Conservation (phyloP, 768 basidiomycete genomes). For the Neoboletus magnificus region DNA sequence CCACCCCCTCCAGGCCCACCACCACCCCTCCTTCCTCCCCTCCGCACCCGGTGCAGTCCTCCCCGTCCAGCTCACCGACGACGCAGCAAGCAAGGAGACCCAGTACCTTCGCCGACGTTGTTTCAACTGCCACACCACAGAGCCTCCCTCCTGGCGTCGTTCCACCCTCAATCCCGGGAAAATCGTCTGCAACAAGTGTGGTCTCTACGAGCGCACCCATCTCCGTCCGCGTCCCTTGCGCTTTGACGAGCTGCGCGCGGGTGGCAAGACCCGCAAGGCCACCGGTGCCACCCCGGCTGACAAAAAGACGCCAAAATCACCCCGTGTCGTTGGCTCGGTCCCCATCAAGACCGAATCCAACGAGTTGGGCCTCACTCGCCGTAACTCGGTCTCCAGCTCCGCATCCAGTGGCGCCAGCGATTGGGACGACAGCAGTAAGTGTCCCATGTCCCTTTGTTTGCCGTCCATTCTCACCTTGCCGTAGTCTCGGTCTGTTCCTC, state of each 20-base stretch:
- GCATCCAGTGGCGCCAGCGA: slow-evolving; percentile 57
- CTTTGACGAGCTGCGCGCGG: slow-evolving; percentile 83
- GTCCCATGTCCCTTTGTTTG: background rate
- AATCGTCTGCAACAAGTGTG: slow-evolving; percentile 94
- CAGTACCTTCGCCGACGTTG: slow-evolving; percentile 86
- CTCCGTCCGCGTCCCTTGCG: slow-evolving; percentile 77
- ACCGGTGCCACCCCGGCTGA: slow-evolving; percentile 20
- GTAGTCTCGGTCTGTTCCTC: slow-evolving; percentile 34
- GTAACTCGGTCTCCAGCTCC: slow-evolving; percentile 61
- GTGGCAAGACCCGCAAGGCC: slow-evolving; percentile 74
- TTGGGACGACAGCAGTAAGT: slow-evolving; percentile 79
- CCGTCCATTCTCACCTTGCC: background rate
- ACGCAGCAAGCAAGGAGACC: slow-evolving; percentile 86
- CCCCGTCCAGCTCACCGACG: slow-evolving; percentile 84
- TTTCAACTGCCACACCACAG: slow-evolving; percentile 90
- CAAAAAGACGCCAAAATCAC: slow-evolving; percentile 32
- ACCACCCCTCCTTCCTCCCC: slow-evolving; percentile 41
- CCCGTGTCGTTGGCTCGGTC: slow-evolving; percentile 36
- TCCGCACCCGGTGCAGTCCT: slow-evolving; percentile 40
- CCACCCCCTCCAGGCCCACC: slow-evolving; percentile 31
- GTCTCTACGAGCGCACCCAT: slow-evolving; percentile 87
- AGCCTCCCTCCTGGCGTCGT: slow-evolving; percentile 85
- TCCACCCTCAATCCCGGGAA: slow-evolving; percentile 87
- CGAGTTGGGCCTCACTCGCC: slow-evolving; percentile 50
- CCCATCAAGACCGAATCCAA: slow-evolving; percentile 63